These are phyloP conservation scores for Wickerhamiella slavikovae DNA, from an alignment of 805 yeast species.

Conservation along the genomic window DNA sequence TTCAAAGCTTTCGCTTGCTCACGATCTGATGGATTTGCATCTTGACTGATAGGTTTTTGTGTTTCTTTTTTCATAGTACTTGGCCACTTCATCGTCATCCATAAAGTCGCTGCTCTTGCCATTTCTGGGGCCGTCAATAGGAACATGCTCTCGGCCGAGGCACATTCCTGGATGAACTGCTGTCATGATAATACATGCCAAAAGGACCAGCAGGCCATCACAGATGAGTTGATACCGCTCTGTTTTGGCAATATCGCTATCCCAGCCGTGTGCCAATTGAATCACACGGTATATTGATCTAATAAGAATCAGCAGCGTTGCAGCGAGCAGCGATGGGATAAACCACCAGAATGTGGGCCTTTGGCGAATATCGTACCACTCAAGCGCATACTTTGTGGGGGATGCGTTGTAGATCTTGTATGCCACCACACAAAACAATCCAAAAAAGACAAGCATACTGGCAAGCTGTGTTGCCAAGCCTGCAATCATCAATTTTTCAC, in stretches of 20 bases:
- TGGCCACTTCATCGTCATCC: too few species aligned
- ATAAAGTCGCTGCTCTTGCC: too few species aligned
- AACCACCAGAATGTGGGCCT: conserved; percentile 7
- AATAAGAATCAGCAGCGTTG: conserved; percentile 32
- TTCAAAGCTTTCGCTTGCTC: too few species aligned
- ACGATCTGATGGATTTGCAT: too few species aligned
- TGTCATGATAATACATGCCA: not conserved
- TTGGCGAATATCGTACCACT: conserved; percentile 1
- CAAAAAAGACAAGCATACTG: conserved; percentile 32
- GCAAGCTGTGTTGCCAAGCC: conserved; percentile 64
- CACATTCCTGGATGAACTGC: not conserved
- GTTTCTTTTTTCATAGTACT: too few species aligned
- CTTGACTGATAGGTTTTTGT: too few species aligned
- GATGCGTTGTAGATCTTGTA: conserved; percentile 11
- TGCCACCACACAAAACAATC: conserved; percentile 55
- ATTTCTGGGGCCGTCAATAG: too few species aligned
- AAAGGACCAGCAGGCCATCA: conserved; percentile 30
- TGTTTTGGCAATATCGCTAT: conserved; percentile 35
- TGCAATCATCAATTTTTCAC: conserved; percentile 26
- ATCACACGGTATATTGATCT: conserved; percentile 53
- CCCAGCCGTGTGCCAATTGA: conserved; percentile 53
- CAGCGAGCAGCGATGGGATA: conserved; percentile 10
- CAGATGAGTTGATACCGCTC: conserved; percentile 36
- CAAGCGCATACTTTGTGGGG: not conserved
- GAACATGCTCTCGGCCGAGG: not conserved